Evolutionary conservation across 1,139 yeast species (phyloP).

Genomic region (Suhomyces choctaworum): DNA sequence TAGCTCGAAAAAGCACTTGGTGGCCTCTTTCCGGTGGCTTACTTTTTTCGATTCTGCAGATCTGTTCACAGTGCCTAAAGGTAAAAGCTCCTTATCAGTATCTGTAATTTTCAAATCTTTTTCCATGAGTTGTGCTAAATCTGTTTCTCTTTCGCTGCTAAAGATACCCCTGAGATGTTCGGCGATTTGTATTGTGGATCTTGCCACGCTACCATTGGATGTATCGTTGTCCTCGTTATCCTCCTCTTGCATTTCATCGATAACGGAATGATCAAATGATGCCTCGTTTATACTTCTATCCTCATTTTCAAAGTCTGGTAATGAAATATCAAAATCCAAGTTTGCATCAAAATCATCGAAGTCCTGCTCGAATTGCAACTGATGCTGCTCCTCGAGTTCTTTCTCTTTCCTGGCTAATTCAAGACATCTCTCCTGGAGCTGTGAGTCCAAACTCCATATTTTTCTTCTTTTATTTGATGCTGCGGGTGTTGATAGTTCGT

Average conservation of each 20-base stretch:
- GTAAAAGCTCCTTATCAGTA: slow-evolving; percentile 18
- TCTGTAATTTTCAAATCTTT: slow-evolving; percentile 31
- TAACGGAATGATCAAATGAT: slow-evolving; percentile 4
- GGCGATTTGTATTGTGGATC: slow-evolving; percentile 60
- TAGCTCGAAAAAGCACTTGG: slow-evolving; percentile 78
- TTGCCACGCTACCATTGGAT: slow-evolving; percentile 27
- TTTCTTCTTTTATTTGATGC: slow-evolving; percentile 23
- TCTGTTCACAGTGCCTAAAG: slow-evolving; percentile 31
- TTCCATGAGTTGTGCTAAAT: slow-evolving; percentile 45
- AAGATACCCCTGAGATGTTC: slow-evolving; percentile 45
- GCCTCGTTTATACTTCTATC: slow-evolving; percentile 10
- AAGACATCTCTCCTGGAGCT: slow-evolving; percentile 32
- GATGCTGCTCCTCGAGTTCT: slow-evolving; percentile 21
- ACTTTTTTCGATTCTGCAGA: slow-evolving; percentile 18
- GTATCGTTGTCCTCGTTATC: slow-evolving; percentile 16
- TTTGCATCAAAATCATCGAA: slow-evolving; percentile 24
- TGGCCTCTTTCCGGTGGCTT: slow-evolving; percentile 59
- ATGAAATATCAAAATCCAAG: slow-evolving; percentile 42
- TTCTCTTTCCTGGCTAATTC: slow-evolving; percentile 32
- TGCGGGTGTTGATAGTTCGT: slow-evolving; percentile 36
- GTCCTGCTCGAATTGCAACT: slow-evolving; percentile 24
- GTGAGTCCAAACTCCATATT: slow-evolving; percentile 23
- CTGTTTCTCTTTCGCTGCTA: slow-evolving; percentile 21
- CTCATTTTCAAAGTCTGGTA: slow-evolving; percentile 37
- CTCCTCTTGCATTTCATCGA: slow-evolving; percentile 11